Evolutionary conservation across 2,329 filamentous ascomycete genomes (phyloP).

Genomic region (Fusarium chlamydosporum): DNA sequence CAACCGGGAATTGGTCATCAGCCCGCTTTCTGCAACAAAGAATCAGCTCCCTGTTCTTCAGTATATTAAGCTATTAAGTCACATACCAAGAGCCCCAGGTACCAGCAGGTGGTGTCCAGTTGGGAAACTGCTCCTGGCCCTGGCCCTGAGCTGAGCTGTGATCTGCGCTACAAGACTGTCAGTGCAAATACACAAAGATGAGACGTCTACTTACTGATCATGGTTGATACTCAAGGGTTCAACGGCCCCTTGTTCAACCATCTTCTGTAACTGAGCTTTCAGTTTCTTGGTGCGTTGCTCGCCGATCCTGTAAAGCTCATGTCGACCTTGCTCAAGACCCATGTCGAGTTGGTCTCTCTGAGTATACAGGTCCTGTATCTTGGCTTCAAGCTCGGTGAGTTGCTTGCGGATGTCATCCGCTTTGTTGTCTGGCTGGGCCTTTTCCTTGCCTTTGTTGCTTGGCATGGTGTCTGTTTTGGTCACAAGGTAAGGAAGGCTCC

Average conservation of each 20-base stretch:
- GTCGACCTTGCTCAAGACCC: slow-evolving; percentile 1
- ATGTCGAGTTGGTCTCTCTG: slow-evolving; percentile 8
- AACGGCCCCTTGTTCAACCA: slow-evolving; percentile 17
- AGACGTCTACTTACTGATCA: slow-evolving; percentile 6
- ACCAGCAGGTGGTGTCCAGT: not conserved
- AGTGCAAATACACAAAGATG: not conserved
- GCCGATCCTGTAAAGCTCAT: slow-evolving; percentile 8
- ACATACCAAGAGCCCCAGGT: not conserved
- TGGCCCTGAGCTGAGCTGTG: not conserved
- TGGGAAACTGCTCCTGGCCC: not conserved
- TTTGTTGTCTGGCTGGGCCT: not conserved
- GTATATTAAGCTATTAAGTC: not conserved
- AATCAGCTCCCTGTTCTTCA: not conserved
- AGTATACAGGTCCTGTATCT: slow-evolving; percentile 6
- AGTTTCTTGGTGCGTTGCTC: slow-evolving; percentile 9
- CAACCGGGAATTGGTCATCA: no score
- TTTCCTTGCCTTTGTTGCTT: not conserved
- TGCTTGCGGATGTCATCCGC: not conserved
- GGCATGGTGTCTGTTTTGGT: slow-evolving; percentile 3
- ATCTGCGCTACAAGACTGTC: not conserved
- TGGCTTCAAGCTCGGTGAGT: slow-evolving; percentile 3
- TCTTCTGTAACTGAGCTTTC: slow-evolving; percentile 2
- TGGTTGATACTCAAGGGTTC: slow-evolving; percentile 1
- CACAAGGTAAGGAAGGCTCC: no score
- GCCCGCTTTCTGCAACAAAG: not conserved